Conservation (phyloP, 2,329 filamentous ascomycete species). For the Verticillium dahliae region DNA sequence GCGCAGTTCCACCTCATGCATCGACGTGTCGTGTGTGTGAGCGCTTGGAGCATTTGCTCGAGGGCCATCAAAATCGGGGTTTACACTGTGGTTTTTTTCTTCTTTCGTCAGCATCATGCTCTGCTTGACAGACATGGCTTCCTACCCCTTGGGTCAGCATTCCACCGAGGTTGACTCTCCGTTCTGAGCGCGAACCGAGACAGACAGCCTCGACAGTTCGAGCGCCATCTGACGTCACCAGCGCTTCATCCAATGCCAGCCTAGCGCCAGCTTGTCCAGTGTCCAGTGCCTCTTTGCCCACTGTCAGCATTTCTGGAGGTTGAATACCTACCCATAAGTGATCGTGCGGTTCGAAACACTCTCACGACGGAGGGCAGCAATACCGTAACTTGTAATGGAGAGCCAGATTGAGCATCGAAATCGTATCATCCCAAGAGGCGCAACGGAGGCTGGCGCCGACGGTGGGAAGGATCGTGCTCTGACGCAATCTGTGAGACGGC, state of each 20-base stretch:
- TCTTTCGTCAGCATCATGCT: neutral
- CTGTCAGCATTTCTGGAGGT: too few species aligned
- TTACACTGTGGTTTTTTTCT: neutral
- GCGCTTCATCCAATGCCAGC: neutral
- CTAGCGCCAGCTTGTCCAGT: neutral
- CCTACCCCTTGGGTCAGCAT: neutral
- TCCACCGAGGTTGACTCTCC: neutral
- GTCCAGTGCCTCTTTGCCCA: too few species aligned
- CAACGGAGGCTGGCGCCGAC: neutral
- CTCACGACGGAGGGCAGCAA: neutral
- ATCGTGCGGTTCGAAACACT: too few species aligned
- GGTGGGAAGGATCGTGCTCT: slow-evolving; percentile 5
- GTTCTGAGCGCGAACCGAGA: neutral
- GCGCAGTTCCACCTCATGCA: neutral
- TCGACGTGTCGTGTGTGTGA: neutral
- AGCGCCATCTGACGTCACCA: neutral
- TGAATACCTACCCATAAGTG: too few species aligned
- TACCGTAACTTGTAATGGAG: neutral
- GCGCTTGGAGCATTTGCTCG: neutral
- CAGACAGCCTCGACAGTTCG: neutral
- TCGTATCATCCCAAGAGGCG: neutral
- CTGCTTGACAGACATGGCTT: neutral
- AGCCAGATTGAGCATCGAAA: neutral
- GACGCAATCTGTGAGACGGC: slow-evolving; percentile 10
- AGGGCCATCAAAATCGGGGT: neutral